A percentile compares a stretch with the other conserved stretches of the same genome.
Evolutionary conservation across 139 green algal species (phyloP).

Genomic region (Eudorina sp.): DNA sequence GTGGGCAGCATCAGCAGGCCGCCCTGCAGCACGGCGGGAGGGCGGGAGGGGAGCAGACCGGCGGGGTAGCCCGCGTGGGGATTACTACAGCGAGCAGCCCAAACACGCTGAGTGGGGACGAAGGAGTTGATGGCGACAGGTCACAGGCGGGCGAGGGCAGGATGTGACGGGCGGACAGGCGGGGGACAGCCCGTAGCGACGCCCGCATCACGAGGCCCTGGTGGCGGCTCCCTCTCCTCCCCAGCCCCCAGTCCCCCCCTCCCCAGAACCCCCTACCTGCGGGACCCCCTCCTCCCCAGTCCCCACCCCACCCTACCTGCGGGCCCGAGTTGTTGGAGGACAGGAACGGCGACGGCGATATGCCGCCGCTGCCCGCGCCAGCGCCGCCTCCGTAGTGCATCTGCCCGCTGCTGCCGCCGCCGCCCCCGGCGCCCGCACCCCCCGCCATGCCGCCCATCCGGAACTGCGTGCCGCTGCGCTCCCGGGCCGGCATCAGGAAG

Average conservation of each 20-base stretch:
- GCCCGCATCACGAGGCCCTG: neutral
- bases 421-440: neutral
- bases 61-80: too few species aligned
- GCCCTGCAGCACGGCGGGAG: neutral
- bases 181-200: neutral
- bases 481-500: neutral
- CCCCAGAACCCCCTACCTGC: neutral
- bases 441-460: constrained; percentile 7
- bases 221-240: too few species aligned
- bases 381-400: neutral
- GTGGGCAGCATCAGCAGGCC: constrained; percentile 23
- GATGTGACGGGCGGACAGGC: neutral
- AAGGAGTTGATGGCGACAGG: neutral
- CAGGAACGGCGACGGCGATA: neutral
- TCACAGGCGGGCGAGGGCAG: too few species aligned
- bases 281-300: neutral
- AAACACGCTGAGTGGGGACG: too few species aligned
- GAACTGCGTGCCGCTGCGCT: neutral
- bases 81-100: too few species aligned
- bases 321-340: neutral
- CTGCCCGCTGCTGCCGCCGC: neutral
- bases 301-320: neutral
- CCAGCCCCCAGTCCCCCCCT: neutral
- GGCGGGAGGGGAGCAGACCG: neutral
- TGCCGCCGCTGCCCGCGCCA: neutral